Evolutionary conservation across 1,139 yeast species (phyloP).

Genomic region (Yarrowia galli): DNA sequence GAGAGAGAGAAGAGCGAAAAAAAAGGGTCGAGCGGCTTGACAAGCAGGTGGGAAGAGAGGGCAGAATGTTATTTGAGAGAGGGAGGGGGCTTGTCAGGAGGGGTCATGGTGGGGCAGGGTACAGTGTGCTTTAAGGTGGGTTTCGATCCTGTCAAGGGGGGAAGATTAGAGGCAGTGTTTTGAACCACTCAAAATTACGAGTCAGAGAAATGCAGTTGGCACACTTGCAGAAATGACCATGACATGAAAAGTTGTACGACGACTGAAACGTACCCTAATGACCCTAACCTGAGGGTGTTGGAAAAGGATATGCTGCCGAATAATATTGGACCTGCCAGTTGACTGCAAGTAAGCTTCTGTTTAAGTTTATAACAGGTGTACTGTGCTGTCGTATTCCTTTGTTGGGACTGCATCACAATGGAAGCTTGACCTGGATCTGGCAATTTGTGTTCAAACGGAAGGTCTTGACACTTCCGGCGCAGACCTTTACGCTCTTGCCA

Average conservation of each 20-base stretch:
- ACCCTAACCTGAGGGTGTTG: neutral
- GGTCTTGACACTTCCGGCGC: conserved; percentile 29
- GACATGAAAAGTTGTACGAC: too few species aligned
- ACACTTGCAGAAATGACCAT: too few species aligned
- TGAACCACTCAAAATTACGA: too few species aligned
- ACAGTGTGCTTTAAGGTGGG: too few species aligned
- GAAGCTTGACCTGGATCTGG: conserved; percentile 32
- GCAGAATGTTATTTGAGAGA: neutral
- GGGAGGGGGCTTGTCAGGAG: neutral
- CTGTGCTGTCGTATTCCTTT: conserved; percentile 8
- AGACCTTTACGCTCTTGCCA: conserved; percentile 7
- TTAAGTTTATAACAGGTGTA: neutral
- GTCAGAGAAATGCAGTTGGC: too few species aligned
- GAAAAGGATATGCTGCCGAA: neutral
- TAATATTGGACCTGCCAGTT: conserved; percentile 8
- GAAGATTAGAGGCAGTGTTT: too few species aligned
- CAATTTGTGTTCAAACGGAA: conserved; percentile 18
- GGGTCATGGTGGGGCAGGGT: too few species aligned
- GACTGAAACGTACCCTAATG: too few species aligned
- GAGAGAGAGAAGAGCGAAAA: neutral
- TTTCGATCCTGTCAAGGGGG: too few species aligned
- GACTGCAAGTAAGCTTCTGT: neutral
- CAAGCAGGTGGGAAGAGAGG: neutral
- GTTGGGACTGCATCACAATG: conserved; percentile 10
- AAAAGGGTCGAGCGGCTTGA: neutral